Evolutionary conservation across 2,329 filamentous ascomycete species (phyloP).

Genomic region (Ceratocystis albifundus): DNA sequence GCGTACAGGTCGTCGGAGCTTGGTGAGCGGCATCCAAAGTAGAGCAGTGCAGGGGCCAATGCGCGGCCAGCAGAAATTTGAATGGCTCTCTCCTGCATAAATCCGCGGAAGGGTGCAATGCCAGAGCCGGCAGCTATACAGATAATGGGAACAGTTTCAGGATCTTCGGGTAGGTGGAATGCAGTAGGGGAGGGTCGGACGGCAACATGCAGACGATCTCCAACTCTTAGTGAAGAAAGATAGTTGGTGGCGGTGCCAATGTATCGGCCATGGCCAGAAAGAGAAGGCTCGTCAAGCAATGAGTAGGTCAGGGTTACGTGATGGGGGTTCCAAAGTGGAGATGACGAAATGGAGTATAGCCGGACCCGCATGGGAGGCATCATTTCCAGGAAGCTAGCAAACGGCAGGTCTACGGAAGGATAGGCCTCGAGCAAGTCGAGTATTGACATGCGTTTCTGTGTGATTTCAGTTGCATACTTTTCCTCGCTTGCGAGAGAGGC

Average conservation of each 20-base stretch:
- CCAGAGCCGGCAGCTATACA: constrained; percentile 44
- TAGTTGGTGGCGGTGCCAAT: constrained; percentile 52
- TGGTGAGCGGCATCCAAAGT: constrained; percentile 50
- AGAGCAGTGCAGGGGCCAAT: constrained; percentile 52
- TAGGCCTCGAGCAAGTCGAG: constrained; percentile 60
- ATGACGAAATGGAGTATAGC: constrained; percentile 72
- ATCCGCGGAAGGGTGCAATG: constrained; percentile 51
- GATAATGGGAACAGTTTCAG: constrained; percentile 39
- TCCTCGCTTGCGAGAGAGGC: constrained; percentile 36
- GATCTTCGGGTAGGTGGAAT: constrained; percentile 40
- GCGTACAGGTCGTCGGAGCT: constrained; percentile 42
- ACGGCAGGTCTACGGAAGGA: constrained; percentile 46
- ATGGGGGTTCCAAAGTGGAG: constrained; percentile 47
- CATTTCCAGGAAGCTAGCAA: constrained; percentile 58
- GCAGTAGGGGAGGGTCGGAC: constrained; percentile 34
- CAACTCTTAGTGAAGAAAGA: constrained; percentile 38
- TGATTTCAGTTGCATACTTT: constrained; percentile 38
- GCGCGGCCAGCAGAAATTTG: constrained; percentile 39
- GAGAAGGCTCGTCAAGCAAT: constrained; percentile 47
- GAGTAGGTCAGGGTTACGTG: constrained; percentile 56
- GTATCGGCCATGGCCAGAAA: constrained; percentile 40
- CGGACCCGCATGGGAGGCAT: constrained; percentile 65
- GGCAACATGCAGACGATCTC: constrained; percentile 41
- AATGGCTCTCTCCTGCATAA: constrained; percentile 49
- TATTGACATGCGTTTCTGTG: constrained; percentile 48